Percentiles rank a stretch among this genome's conserved stretches.
Conservation (phyloP, 2,329 filamentous ascomycete species). For the Hymenoscyphus repandus region DNA sequence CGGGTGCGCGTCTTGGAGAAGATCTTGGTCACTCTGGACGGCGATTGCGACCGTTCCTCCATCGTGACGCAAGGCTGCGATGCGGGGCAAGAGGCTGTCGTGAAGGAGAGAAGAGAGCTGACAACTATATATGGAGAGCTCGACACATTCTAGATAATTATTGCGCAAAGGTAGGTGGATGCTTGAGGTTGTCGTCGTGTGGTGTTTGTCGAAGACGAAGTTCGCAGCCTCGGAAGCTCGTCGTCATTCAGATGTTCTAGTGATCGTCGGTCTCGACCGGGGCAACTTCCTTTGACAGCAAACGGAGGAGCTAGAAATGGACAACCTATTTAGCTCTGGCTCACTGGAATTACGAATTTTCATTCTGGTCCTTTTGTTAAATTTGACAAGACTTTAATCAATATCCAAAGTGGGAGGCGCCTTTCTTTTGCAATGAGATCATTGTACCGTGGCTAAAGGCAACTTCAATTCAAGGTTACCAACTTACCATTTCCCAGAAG, state of each 20-base stretch:
- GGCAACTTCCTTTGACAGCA: not conserved
- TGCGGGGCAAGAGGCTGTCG: not conserved
- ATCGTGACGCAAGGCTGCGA: slow-evolving; percentile 25
- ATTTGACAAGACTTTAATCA: not conserved
- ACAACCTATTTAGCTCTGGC: not conserved
- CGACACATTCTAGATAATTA: too few species aligned
- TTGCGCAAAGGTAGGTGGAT: too few species aligned
- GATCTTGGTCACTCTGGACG: slow-evolving; percentile 20
- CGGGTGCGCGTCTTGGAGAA: slow-evolving; percentile 24
- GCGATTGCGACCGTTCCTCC: slow-evolving; percentile 24
- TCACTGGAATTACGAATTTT: too few species aligned
- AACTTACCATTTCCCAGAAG: not conserved
- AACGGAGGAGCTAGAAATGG: not conserved
- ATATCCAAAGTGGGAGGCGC: not conserved
- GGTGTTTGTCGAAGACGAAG: too few species aligned
- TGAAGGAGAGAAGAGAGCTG: not conserved
- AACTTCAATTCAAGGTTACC: not conserved
- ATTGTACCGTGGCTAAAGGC: not conserved
- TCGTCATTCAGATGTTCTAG: not conserved
- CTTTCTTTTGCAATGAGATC: not conserved
- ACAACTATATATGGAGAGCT: too few species aligned
- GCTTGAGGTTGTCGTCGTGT: too few species aligned
- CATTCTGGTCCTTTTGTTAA: not conserved
- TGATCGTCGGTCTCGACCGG: not conserved
- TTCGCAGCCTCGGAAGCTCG: not conserved